Evolutionary conservation across 1,139 yeast genomes (phyloP).

Genomic region (Lodderomyces orthopsilosis): DNA sequence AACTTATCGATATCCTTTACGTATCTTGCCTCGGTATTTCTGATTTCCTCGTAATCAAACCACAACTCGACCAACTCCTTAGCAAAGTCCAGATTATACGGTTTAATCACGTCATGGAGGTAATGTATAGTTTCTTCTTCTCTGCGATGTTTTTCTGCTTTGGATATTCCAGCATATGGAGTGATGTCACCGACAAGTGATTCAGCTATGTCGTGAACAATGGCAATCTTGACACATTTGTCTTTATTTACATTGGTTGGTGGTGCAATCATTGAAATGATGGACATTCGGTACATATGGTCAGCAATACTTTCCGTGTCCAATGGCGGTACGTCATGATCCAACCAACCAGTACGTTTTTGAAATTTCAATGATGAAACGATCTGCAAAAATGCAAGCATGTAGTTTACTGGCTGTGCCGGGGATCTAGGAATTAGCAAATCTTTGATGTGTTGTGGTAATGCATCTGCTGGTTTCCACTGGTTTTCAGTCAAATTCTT

Average conservation of each 20-base stretch:
- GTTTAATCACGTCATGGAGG: slow-evolving; percentile 56
- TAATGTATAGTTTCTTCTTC: slow-evolving; percentile 74
- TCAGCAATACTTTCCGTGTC: slow-evolving; percentile 78
- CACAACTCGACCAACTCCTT: slow-evolving; percentile 69
- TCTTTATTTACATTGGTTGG: slow-evolving; percentile 38
- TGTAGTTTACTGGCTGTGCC: slow-evolving; percentile 39
- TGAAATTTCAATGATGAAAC: slow-evolving; percentile 74
- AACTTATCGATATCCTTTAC: slow-evolving; percentile 94
- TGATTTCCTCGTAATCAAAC: slow-evolving; percentile 86
- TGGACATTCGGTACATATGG: slow-evolving; percentile 96
- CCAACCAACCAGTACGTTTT: slow-evolving; percentile 92
- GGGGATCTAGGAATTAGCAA: slow-evolving; percentile 31
- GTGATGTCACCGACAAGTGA: slow-evolving; percentile 92
- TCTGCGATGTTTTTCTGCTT: slow-evolving; percentile 71
- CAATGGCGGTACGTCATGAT: slow-evolving; percentile 54
- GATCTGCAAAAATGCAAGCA: slow-evolving; percentile 73
- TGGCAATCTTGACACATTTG: slow-evolving; percentile 81
- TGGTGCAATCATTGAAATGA: slow-evolving; percentile 76
- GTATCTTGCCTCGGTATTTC: slow-evolving; percentile 79
- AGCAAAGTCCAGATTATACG: slow-evolving; percentile 64
- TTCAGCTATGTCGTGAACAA: slow-evolving; percentile 94
- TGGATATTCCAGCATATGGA: slow-evolving; percentile 73
- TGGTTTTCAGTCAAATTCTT: slow-evolving; percentile 16
- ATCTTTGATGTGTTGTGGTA: slow-evolving; percentile 50
- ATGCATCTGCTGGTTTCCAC: slow-evolving; percentile 61